Evolutionary conservation across 257 asterid species (phyloP).

Genomic region (Solanum infundibuliforme): DNA sequence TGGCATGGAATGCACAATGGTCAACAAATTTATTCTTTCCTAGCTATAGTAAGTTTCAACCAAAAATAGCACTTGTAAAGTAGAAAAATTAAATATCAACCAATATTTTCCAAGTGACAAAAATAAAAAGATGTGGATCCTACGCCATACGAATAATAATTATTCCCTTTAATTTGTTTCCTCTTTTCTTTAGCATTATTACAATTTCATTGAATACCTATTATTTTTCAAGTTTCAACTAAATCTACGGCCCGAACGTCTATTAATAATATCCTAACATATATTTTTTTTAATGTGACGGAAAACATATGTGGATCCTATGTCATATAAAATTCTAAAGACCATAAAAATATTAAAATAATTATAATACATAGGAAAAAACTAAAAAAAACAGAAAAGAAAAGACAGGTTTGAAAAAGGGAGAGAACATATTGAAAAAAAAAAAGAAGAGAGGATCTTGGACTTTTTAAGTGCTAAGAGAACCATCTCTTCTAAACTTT

Average conservation of each 20-base stretch:
- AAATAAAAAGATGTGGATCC: not conserved
- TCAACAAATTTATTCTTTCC: not conserved
- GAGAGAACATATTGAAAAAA: not conserved
- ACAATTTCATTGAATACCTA: not conserved
- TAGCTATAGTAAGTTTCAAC: not conserved
- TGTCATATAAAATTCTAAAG: not conserved
- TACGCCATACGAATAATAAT: not conserved
- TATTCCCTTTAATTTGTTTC: not conserved
- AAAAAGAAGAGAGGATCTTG: not conserved
- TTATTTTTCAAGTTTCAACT: not conserved
- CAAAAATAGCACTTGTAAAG: not conserved
- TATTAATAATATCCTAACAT: not conserved
- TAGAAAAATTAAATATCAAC: not conserved
- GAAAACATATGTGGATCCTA: not conserved
- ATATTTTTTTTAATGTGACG: not conserved
- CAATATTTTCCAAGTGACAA: not conserved
- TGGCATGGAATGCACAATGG: not conserved
- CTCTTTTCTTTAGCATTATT: not conserved
- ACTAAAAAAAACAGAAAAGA: not conserved
- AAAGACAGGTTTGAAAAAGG: not conserved
- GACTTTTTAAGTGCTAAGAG: constrained; percentile 19
- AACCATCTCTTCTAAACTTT: constrained; percentile 14
- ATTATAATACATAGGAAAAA: not conserved
- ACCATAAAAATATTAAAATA: not conserved
- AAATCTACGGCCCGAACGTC: not conserved